Percentiles rank a stretch among this genome's conserved stretches.
phyloP scores from a whole-genome alignment of 2,329 filamentous ascomycete species.

The Ophiostoma fasciatum region DNA sequence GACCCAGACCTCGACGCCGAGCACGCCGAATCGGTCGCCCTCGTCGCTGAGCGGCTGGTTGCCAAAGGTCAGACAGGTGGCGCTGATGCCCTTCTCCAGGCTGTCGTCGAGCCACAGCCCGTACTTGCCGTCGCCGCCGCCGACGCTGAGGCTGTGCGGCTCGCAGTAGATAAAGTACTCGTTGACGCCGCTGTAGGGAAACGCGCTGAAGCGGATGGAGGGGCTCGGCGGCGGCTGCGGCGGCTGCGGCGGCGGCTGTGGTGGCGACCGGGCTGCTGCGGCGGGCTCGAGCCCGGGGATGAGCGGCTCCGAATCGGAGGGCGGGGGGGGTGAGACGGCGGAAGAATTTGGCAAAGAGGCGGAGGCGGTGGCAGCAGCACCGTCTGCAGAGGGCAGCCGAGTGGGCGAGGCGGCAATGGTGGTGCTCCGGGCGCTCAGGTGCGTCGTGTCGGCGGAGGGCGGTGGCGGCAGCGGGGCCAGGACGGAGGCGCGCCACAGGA shows the following conservation, averaged over 20 bases:
- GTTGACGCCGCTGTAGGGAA: conserved; percentile 89
- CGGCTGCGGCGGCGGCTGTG: conserved; percentile 7
- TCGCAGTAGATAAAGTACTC: conserved; percentile 96
- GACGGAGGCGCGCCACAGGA: conserved; percentile 66
- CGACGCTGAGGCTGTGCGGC: conserved; percentile 67
- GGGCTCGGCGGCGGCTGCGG: conserved; percentile 43
- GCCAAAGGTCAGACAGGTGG: conserved; percentile 77
- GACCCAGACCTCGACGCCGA: conserved; percentile 90
- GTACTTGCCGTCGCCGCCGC: conserved; percentile 78
- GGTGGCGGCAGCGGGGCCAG: conserved; percentile 55
- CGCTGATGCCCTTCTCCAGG: conserved; percentile 71
- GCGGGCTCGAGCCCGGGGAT: too few relatives aligned
- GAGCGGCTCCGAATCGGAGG: too few relatives aligned
- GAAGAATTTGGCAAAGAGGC: conserved; percentile 8
- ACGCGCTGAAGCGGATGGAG: conserved; percentile 86
- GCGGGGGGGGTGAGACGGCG: conserved; percentile 11
- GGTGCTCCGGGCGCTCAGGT: conserved; percentile 27
- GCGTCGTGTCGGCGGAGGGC: conserved; percentile 40
- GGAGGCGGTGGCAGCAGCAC: neutral
- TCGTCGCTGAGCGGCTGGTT: conserved; percentile 91
- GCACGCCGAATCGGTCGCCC: conserved; percentile 77
- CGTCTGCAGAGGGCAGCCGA: conserved; percentile 13
- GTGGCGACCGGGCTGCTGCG: conserved; percentile 2
- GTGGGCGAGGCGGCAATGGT: conserved; percentile 19
- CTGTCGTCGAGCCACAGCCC: conserved; percentile 86